These are phyloP conservation scores for Globisporangium lucens DNA, from an alignment of 352 stramenopile genomes.

Conservation along the genomic window DNA sequence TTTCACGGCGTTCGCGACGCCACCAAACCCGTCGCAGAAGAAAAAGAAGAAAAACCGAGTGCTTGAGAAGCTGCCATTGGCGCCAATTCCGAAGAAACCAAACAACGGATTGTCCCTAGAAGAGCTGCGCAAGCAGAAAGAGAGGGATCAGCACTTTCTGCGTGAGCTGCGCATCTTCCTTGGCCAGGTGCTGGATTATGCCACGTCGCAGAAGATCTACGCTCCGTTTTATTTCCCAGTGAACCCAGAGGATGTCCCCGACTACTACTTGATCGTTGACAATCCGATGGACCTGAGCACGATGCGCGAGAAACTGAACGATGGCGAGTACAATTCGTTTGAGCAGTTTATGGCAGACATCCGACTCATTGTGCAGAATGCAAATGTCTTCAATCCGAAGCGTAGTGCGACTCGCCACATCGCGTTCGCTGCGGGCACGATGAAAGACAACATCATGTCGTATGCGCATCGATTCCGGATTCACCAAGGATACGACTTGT, in stretches of 20 bases:
- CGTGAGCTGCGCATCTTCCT: slow-evolving; percentile 89
- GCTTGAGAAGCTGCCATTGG: slow-evolving; percentile 57
- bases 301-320: slow-evolving; percentile 89
- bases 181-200: slow-evolving; percentile 81
- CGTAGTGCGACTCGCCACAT: slow-evolving; percentile 70
- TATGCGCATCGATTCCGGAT: slow-evolving; percentile 86
- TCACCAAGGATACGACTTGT: slow-evolving; percentile 87
- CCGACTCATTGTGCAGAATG: slow-evolving; percentile 85
- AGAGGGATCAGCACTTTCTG: slow-evolving; percentile 80
- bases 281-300: slow-evolving; percentile 85
- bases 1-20: slow-evolving; percentile 50
- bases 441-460: slow-evolving; percentile 89
- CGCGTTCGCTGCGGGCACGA: slow-evolving; percentile 73
- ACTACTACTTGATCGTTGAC: slow-evolving; percentile 89
- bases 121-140: slow-evolving; percentile 44
- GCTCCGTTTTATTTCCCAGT: slow-evolving; percentile 71
- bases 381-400: slow-evolving; percentile 88
- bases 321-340: slow-evolving; percentile 87
- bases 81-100: slow-evolving; percentile 36
- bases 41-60: slow-evolving; percentile 19
- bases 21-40: slow-evolving; percentile 27
- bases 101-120: slow-evolving; percentile 30
- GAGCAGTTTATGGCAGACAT: slow-evolving; percentile 88
- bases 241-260: slow-evolving; percentile 71
- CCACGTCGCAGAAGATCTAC: slow-evolving; percentile 63